Percentiles rank a stretch among this genome's conserved stretches.
Evolutionary conservation across 2,329 filamentous ascomycete species (phyloP).

Genomic region (Microdochium paspali): DNA sequence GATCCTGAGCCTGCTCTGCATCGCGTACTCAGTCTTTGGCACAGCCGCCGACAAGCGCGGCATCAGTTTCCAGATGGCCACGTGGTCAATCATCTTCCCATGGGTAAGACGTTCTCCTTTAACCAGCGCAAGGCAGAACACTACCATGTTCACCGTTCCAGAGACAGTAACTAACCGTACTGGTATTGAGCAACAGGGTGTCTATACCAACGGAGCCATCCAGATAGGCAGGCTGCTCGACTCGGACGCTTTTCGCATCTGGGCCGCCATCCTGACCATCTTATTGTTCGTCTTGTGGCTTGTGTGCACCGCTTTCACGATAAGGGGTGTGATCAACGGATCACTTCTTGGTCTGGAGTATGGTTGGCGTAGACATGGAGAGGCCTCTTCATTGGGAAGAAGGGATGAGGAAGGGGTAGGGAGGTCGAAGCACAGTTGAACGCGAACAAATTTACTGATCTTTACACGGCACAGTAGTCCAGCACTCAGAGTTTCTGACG

Average conservation of each 20-base stretch:
- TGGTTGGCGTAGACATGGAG: neutral
- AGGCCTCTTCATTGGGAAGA: neutral
- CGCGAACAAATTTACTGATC: too few relatives aligned
- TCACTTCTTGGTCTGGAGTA: neutral
- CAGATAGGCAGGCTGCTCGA: constrained; percentile 26
- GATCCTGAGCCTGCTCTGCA: constrained; percentile 25
- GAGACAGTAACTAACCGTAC: neutral
- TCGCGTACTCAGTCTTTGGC: constrained; percentile 11
- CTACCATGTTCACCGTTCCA: too few relatives aligned
- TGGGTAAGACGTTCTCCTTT: constrained; percentile 18
- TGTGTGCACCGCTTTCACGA: neutral
- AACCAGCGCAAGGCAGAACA: neutral
- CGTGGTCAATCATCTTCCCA: constrained; percentile 27
- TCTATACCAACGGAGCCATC: constrained; percentile 26
- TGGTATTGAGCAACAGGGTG: constrained; percentile 17
- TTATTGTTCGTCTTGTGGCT: constrained; percentile 23
- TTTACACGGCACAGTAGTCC: too few relatives aligned
- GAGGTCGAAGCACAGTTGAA: too few relatives aligned
- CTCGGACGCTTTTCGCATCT: constrained; percentile 24
- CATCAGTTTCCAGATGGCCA: constrained; percentile 17
- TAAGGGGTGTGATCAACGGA: neutral
- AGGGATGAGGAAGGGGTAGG: neutral
- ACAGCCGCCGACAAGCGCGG: constrained; percentile 4
- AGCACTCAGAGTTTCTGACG: too few relatives aligned
- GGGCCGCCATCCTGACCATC: constrained; percentile 24